Evolutionary conservation across 2,329 filamentous ascomycete genomes (phyloP).

Genomic region (Ramularia endophylla): DNA sequence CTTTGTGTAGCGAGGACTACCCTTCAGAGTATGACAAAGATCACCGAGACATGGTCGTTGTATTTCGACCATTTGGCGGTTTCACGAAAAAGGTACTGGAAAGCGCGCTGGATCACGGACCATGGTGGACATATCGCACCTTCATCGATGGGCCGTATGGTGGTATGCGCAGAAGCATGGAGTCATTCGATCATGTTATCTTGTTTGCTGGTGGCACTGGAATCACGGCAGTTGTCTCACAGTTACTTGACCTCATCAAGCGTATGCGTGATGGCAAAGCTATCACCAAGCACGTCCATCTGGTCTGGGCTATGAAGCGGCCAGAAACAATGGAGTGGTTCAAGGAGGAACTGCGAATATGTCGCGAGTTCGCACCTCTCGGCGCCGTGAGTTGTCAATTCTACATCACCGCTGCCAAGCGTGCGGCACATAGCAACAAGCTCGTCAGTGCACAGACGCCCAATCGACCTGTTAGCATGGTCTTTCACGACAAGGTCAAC

Average conservation of each 20-base stretch:
- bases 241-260: slow-evolving; percentile 90
- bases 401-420: slow-evolving; percentile 77
- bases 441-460: slow-evolving; percentile 48
- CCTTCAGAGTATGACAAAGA: slow-evolving; percentile 84
- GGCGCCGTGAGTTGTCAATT: slow-evolving; percentile 91
- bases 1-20: slow-evolving; percentile 86
- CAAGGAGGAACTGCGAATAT: slow-evolving; percentile 87
- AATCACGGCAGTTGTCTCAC: slow-evolving; percentile 87
- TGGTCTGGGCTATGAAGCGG: slow-evolving; percentile 89
- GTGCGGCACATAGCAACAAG: slow-evolving; percentile 43
- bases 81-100: slow-evolving; percentile 84
- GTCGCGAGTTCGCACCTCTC: slow-evolving; percentile 79
- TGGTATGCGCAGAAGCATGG: slow-evolving; percentile 82
- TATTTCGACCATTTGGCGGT: slow-evolving; percentile 86
- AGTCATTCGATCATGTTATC: slow-evolving; percentile 89
- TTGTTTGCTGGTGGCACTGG: slow-evolving; percentile 91
- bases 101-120: slow-evolving; percentile 75
- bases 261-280: slow-evolving; percentile 93
- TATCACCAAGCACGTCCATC: slow-evolving; percentile 81
- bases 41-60: slow-evolving; percentile 81
- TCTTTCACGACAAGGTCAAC: slow-evolving; percentile 81
- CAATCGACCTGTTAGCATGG: slow-evolving; percentile 59
- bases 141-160: slow-evolving; percentile 94
- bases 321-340: slow-evolving; percentile 98
- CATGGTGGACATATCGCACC: slow-evolving; percentile 85